Percentiles rank a stretch among this genome's conserved stretches.
Conservation (phyloP, 805 yeast species). For the Metschnikowia continentalis region DNA sequence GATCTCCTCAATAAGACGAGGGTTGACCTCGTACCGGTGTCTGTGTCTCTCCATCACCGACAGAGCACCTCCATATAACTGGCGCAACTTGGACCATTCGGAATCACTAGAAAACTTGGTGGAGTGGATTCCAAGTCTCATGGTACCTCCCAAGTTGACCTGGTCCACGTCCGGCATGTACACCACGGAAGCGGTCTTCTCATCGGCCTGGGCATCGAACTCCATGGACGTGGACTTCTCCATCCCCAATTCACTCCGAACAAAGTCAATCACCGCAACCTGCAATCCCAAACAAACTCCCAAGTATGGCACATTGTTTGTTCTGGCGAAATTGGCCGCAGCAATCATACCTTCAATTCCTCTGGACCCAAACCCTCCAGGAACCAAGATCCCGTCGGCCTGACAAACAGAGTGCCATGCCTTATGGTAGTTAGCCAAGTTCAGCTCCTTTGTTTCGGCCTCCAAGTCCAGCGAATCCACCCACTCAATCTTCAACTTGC, state of each 20-base stretch:
- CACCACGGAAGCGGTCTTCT: slow-evolving; percentile 70
- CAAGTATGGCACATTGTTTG: slow-evolving; percentile 84
- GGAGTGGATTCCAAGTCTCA: slow-evolving; percentile 95
- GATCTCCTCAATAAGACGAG: slow-evolving; percentile 63
- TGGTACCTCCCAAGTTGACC: slow-evolving; percentile 94
- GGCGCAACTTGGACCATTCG: slow-evolving; percentile 66
- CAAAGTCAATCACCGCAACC: slow-evolving; percentile 92
- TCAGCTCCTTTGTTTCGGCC: slow-evolving; percentile 55
- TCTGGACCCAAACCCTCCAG: slow-evolving; percentile 97
- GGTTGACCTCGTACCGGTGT: slow-evolving; percentile 97
- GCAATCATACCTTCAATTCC: slow-evolving; percentile 98
- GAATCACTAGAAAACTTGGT: slow-evolving; percentile 71
- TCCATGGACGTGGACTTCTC: slow-evolving; percentile 76
- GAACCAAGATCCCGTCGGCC: slow-evolving; percentile 95
- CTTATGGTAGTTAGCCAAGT: slow-evolving; percentile 79
- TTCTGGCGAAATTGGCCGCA: slow-evolving; percentile 98
- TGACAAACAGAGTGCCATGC: slow-evolving; percentile 93
- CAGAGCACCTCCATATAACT: slow-evolving; percentile 68
- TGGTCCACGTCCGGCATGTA: slow-evolving; percentile 99
- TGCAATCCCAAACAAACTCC: slow-evolving; percentile 98
- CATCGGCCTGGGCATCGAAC: slow-evolving; percentile 60
- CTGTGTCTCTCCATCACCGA: slow-evolving; percentile 91
- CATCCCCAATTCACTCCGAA: slow-evolving; percentile 71
- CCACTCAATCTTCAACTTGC: slow-evolving; percentile 87
- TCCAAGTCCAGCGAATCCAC: slow-evolving; percentile 92